These are phyloP conservation scores for Hortaea sp. DNA, from an alignment of 2,329 filamentous ascomycete species.

Conservation along the genomic window DNA sequence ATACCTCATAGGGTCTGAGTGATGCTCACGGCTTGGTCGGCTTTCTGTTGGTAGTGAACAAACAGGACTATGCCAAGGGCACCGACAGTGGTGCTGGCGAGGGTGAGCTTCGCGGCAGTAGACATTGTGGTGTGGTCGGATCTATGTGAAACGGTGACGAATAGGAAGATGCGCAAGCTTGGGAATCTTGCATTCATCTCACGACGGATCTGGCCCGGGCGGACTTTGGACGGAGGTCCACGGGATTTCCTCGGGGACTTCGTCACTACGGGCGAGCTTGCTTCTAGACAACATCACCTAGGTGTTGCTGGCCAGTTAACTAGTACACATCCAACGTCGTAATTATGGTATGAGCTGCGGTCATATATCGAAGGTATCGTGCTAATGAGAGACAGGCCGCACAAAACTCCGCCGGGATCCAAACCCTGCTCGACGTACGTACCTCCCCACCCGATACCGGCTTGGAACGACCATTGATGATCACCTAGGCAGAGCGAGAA, in stretches of 20 bases:
- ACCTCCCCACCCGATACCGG: constrained; percentile 1
- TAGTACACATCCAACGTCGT: background rate
- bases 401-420: constrained; percentile 96
- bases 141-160: background rate
- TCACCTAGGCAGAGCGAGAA: constrained; percentile 78
- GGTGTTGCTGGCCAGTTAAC: background rate
- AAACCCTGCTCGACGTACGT: constrained; percentile 94
- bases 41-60: constrained; percentile 81
- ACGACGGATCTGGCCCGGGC: background rate
- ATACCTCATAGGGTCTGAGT: background rate
- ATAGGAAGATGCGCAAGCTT: background rate
- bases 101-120: constrained; percentile 74
- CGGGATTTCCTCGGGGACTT: background rate
- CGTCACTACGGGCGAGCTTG: background rate
- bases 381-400: constrained; percentile 57
- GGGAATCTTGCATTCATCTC: background rate
- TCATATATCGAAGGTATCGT: background rate
- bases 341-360: background rate
- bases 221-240: background rate
- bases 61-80: constrained; percentile 68
- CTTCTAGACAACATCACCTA: background rate
- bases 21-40: constrained; percentile 63
- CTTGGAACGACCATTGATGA: constrained; percentile 25
- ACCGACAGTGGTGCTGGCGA: constrained; percentile 66
- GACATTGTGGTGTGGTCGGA: constrained; percentile 54